Evolutionary conservation across 1,284 basidiomycete species (phyloP).

Genomic region (Tilletiopsis washingtonensis): DNA sequence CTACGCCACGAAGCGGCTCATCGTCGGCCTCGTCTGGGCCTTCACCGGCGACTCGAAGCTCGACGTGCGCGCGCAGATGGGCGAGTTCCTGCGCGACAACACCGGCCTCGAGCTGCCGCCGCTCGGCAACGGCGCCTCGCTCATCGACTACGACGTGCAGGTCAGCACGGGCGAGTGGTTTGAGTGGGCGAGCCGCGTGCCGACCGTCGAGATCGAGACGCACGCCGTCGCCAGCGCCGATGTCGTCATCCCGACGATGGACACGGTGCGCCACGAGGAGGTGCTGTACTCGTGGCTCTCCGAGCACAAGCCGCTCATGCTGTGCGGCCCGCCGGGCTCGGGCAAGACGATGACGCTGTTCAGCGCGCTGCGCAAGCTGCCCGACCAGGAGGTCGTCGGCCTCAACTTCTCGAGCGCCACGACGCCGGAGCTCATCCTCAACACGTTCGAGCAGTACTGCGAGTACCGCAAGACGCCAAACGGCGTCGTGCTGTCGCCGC

Average conservation of each 20-base stretch:
- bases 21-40: conserved; percentile 92
- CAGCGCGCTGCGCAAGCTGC: conserved; percentile 90
- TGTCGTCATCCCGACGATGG: conserved; percentile 94
- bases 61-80: conserved; percentile 79
- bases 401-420: conserved; percentile 99
- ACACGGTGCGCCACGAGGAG: conserved; percentile 97
- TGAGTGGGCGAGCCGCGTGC: conserved; percentile 74
- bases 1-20: conserved; percentile 81
- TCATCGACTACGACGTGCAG: conserved; percentile 94
- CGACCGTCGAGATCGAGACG: conserved; percentile 91
- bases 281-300: conserved; percentile 97
- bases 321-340: conserved; percentile 96
- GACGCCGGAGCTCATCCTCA: conserved; percentile 91
- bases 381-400: conserved; percentile 97
- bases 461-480: conserved; percentile 98
- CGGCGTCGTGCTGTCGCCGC: conserved; percentile 84
- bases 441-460: conserved; percentile 99
- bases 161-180: conserved; percentile 66
- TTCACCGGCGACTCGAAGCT: conserved; percentile 93
- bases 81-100: conserved; percentile 73
- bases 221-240: conserved; percentile 91
- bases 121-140: conserved; percentile 61
- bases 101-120: conserved; percentile 85
- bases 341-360: conserved; percentile 99
- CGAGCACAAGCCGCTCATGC: conserved; percentile 95